A percentile compares a stretch with the other conserved stretches of the same genome.
Conservation (phyloP, 352 stramenopile genomes). For the Blastocystis hominis region DNA sequence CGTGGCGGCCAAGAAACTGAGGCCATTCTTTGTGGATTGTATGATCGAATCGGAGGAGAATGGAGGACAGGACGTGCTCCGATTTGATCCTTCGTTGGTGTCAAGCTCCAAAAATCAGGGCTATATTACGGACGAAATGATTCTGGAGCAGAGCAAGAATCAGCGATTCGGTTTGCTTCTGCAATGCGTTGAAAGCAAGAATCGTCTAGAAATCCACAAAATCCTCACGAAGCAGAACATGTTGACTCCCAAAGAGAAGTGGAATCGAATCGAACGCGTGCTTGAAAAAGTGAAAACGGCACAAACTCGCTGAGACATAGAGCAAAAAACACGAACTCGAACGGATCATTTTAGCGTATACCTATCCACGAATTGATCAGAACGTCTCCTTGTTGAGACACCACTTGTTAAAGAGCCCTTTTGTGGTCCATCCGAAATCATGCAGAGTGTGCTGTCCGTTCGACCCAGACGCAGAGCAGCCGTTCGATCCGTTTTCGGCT, state of each 20-base stretch:
- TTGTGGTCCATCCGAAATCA: conserved; percentile 51
- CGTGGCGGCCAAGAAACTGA: neutral
- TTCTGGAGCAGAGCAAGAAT: neutral
- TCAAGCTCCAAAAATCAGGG: neutral
- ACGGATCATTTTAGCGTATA: conserved; percentile 28
- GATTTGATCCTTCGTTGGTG: neutral
- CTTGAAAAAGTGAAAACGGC: neutral
- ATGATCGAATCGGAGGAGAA: neutral
- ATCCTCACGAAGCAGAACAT: neutral
- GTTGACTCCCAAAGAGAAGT: neutral
- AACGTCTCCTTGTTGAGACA: conserved; percentile 42
- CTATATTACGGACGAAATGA: neutral
- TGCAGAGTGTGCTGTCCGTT: conserved; percentile 39
- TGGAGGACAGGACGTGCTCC: neutral
- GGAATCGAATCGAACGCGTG: neutral
- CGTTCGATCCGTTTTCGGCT: neutral
- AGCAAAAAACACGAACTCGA: neutral
- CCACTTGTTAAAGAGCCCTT: conserved; percentile 49
- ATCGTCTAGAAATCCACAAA: neutral
- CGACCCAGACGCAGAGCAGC: neutral
- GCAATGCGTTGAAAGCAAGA: neutral
- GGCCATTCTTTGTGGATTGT: neutral
- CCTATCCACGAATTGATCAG: conserved; percentile 8
- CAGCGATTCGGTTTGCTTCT: neutral
- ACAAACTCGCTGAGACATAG: neutral